These are phyloP conservation scores for Auriscalpium orientale DNA, from an alignment of 768 basidiomycete species.

Conservation along the genomic window DNA sequence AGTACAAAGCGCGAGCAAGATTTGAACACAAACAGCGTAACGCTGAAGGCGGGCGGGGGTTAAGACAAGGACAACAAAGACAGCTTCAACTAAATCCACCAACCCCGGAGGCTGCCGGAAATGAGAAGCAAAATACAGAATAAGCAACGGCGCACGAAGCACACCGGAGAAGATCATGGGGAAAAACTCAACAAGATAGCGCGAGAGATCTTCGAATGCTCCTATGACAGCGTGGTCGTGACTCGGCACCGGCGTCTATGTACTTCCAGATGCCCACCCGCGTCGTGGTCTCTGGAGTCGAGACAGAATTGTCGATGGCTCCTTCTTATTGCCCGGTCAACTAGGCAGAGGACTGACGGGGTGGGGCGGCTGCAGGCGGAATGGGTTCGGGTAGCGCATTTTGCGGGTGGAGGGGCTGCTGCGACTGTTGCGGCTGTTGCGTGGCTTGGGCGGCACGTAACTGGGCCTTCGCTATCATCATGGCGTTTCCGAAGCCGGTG, in stretches of 20 bases:
- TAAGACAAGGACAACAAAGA: neutral
- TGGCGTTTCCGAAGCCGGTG: slow-evolving; percentile 2
- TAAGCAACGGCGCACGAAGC: neutral
- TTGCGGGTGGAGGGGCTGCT: neutral
- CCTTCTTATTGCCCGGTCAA: slow-evolving; percentile 6
- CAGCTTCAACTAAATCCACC: too few relatives aligned
- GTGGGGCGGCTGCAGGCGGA: neutral
- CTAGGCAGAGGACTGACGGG: neutral
- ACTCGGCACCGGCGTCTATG: slow-evolving; percentile 80
- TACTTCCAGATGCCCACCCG: slow-evolving; percentile 58
- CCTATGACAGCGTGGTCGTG: slow-evolving; percentile 42
- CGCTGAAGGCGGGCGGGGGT: neutral
- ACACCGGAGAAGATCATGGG: neutral
- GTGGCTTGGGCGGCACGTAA: neutral
- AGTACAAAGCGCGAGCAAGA: slow-evolving; percentile 14
- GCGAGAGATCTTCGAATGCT: slow-evolving; percentile 18
- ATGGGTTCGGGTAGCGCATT: neutral
- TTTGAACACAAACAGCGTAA: neutral
- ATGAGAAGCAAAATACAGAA: too few relatives aligned
- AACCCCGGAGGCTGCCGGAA: too few relatives aligned
- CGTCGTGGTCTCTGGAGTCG: slow-evolving; percentile 31
- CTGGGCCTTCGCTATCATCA: neutral
- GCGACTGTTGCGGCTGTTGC: slow-evolving; percentile 2
- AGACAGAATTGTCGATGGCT: slow-evolving; percentile 2
- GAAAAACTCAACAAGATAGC: slow-evolving; percentile 6